Conservation (phyloP, 2,329 filamentous ascomycete species). For the Boeremia lycopersici region DNA sequence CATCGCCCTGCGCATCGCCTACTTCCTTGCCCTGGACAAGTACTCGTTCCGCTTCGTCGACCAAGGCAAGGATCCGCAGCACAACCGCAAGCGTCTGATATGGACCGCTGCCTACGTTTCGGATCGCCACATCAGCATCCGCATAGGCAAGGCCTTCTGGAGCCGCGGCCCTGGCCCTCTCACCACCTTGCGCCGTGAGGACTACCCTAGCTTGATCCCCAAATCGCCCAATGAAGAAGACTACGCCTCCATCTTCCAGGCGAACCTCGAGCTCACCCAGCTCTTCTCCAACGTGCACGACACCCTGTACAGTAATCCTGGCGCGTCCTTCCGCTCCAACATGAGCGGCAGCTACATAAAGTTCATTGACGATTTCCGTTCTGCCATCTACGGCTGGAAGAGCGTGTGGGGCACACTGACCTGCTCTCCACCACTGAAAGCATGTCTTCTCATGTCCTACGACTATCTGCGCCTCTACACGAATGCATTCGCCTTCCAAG, state of each 20-base stretch:
- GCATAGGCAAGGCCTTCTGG: conserved; percentile 76
- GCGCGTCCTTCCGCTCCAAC: conserved; percentile 72
- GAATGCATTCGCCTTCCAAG: conserved; percentile 77
- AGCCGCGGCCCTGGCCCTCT: conserved; percentile 72
- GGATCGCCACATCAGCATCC: conserved; percentile 64
- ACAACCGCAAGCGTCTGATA: conserved; percentile 68
- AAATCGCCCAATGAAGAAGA: conserved; percentile 66
- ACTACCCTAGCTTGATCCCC: conserved; percentile 70
- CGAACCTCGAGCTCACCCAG: conserved; percentile 72
- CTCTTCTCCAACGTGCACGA: conserved; percentile 77
- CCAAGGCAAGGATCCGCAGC: conserved; percentile 63
- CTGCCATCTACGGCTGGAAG: conserved; percentile 73
- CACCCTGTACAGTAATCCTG: conserved; percentile 73
- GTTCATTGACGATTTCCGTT: conserved; percentile 75
- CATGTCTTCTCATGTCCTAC: conserved; percentile 71
- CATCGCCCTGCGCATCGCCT: conserved; percentile 70
- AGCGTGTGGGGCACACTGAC: conserved; percentile 70
- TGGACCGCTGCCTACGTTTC: conserved; percentile 63
- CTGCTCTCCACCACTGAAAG: conserved; percentile 70
- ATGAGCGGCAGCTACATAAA: conserved; percentile 74
- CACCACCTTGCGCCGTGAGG: conserved; percentile 67
- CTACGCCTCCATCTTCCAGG: conserved; percentile 71
- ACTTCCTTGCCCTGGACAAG: conserved; percentile 72
- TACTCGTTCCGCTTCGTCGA: conserved; percentile 69
- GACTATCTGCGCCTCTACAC: conserved; percentile 76